phyloP scores from a whole-genome alignment of 441 rosid genomes.

The Lepidium campestre region DNA sequence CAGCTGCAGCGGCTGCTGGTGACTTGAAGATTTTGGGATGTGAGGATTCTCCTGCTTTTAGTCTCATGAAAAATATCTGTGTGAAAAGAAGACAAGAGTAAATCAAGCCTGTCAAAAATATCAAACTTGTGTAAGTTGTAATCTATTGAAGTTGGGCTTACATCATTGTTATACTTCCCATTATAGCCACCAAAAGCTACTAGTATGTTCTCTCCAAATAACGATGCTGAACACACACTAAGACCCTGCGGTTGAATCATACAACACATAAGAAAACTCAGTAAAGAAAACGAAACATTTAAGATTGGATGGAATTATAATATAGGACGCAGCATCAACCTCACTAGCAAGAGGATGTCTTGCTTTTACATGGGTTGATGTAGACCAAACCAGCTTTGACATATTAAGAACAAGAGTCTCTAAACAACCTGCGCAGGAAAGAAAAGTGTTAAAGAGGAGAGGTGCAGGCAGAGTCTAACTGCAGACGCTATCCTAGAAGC shows the following conservation, averaged over 20 bases:
- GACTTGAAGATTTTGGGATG: slow-evolving; percentile 83
- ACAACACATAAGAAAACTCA: slow-evolving; percentile 5
- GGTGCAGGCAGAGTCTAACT: not conserved
- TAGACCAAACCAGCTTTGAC: slow-evolving; percentile 86
- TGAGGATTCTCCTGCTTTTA: slow-evolving; percentile 55
- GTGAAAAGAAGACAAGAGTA: slow-evolving; percentile 4
- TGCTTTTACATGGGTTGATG: slow-evolving; percentile 59
- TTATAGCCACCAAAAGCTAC: slow-evolving; percentile 97
- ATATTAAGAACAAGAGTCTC: slow-evolving; percentile 82
- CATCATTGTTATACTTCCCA: slow-evolving; percentile 91
- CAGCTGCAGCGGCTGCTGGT: slow-evolving; percentile 97
- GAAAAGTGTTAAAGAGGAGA: not conserved
- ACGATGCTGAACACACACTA: slow-evolving; percentile 64
- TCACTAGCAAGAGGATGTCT: slow-evolving; percentile 98
- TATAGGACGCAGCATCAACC: slow-evolving; percentile 41
- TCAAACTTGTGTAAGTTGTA: not conserved
- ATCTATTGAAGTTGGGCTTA: slow-evolving; percentile 18
- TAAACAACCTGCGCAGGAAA: slow-evolving; percentile 51
- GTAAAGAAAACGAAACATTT: not conserved
- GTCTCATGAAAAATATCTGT: slow-evolving; percentile 77
- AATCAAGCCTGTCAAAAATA: slow-evolving; percentile 1
- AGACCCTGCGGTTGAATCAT: slow-evolving; percentile 66
- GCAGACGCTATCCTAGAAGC: not conserved
- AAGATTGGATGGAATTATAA: not conserved
- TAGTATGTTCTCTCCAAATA: slow-evolving; percentile 67